Base-by-base conservation (phyloP, 495 filamentous ascomycete species). In the Penicillium roqueforti region DNA sequence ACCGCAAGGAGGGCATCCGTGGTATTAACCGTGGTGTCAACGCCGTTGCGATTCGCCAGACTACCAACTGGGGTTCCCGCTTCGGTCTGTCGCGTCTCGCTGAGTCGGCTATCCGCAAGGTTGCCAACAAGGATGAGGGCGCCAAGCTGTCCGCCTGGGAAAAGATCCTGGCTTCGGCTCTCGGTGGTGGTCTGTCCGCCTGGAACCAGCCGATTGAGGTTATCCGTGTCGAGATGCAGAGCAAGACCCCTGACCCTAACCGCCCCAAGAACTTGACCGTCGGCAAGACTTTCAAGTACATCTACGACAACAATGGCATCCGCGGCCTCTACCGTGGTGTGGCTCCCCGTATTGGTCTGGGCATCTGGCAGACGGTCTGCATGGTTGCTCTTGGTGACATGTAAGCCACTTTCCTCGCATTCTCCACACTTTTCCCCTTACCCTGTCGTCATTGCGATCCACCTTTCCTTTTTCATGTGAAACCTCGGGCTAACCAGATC, bases 201-300 rank as follows among this genome's bases (percentile, higher is more conserved):
- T 98, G 93, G 93, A 98, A 98, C 75, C 93, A 98, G 80, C 93
- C 93, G 23, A 98, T 98, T 74, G 93, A 98, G 83, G 93, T 98
- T 68, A 96, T 98, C 70, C 89, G 93, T 60, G 93, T 98, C 54
- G 93, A 98, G 81, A 97, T 98, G 95, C 93, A 98, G 83, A 92
- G 87, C 78, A 97, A 96, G 85, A 97, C 88, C 56, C 88, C 85
- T 53, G 93, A 98, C 65, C 92, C 93, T 48, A 97, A 97, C 76
- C 88, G 93, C 23, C 93, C 93, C 49, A 95, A 95, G 84, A 98
- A 98, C 73, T 82, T 98, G 83, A 97, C 91, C 52, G 95, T 98
- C 47, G 89, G 84, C 54, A 96, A 88, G 76, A 87, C 93, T 42
- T 85, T 90, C 74, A 87, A 77, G 69, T 98, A 98, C 69, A 96